Evolutionary conservation across 139 green algal genomes (phyloP), one percentile per base, ranked within the genome.

Genomic region (Raphidocelis subcapitata): DNA sequence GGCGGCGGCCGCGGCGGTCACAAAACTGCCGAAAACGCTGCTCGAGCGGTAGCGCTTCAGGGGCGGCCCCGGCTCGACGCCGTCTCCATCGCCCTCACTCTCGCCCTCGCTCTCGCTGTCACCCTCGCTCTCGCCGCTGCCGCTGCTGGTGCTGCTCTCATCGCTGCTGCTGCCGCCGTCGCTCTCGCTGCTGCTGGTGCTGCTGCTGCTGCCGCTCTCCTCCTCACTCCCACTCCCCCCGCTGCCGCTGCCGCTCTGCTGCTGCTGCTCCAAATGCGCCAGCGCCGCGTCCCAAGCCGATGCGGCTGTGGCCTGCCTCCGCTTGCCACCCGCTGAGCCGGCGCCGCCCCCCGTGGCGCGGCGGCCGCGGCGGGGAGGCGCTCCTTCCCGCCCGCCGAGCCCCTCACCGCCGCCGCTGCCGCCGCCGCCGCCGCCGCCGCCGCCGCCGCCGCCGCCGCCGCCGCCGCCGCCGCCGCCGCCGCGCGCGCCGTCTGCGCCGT

Each of bases 241-340:
- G 66, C 49, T 73, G 66, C 66, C 32, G 65, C 65, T 60, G 65
- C 65, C 60, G 54, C n/a, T 47, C 31, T 31, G 26, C 31, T 62
- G 51, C 63, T 73, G 64, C 52, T 64, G 35, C 63, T 68, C 75
- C n/a, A 83, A 51, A 2, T 68, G 65, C 46, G 72, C 67, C 18
- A 83, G 33, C 1, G 77, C 77, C 35, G 54, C 67, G 44, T 83
- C 77, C 77, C 77, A 83, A 8, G n/a, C 49, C 59, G 21, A 21
- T 75, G 15, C 23, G 31, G 12, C 56, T 29, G 3, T 57, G 55
- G 32, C 20, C 47, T 55, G 59, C 23, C 67, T 46, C 49, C 35
- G 41, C 54, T 59, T 47, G 35, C 56, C 41, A 33, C 5, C 64
- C 28, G 33, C 49, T 35, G 14, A 51, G 23, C 32, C 56, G 33